Evolutionary conservation across 2,329 filamentous ascomycete genomes (phyloP), one percentile per base, ranked within the genome.

Genomic region (Aureobasidium melanogenum): DNA sequence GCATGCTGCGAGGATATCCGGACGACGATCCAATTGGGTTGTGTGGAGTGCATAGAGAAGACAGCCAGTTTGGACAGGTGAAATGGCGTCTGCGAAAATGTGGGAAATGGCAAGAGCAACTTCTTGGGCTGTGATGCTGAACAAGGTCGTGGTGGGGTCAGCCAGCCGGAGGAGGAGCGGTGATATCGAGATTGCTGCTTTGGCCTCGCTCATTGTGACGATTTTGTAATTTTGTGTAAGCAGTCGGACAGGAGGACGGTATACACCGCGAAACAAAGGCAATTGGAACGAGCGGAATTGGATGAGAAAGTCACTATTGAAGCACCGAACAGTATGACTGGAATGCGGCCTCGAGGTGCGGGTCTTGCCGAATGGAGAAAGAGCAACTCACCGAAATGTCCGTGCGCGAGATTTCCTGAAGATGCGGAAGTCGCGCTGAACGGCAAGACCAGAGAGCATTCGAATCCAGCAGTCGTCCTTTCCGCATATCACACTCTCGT

Each of bases 21-120:
- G 84, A 65, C 88, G 84, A 66, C 88, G 84, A 74, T 97, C 94
- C 73, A 91, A 84, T 62, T 87, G 86, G 1, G 91, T 96, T 67
- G 96, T 97, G 76, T 97, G 93, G 48, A 99, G 80, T 60, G 91
- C 89, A 70, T 94, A 97, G 57, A 97, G 80, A 61, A 99, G 80
- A 41, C 92, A 88, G 59, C 89, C 89, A 0, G 89, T 88, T 73
- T 97, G 94, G 9, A 92, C 88, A 41, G 89, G 87, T n/a, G 89
- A 93, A 19, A 97, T 80, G 66, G 86, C 85, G 76, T 97, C 88
- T 62, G 91, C 92, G 75, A 97, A 97, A 71, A 97, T 95, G 70
- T 93, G 82, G 5, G 90, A 87, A 68, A 97, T 87, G 59, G 93
- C 92, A n/a, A 87, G 82, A 63, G 93, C 91, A 72, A 99, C 94